phyloP scores from a whole-genome alignment of 805 yeast genomes.

The Candida endomychidarum region DNA sequence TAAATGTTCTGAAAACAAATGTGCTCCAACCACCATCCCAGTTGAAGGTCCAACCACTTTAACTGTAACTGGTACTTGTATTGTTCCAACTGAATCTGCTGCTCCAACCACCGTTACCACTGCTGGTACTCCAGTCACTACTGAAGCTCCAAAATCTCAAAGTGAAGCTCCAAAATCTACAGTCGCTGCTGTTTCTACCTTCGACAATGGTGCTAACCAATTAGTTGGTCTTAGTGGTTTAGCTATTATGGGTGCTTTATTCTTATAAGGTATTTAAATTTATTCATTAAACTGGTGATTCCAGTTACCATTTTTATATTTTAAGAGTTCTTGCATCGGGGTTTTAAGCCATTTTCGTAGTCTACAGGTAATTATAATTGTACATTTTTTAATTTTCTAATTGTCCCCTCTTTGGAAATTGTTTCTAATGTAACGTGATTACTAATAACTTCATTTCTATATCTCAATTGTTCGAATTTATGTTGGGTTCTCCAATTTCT shows the following conservation, averaged over 20 bases:
- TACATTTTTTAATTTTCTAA: too few relatives aligned
- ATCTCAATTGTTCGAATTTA: too few relatives aligned
- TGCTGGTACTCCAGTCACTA: too few relatives aligned
- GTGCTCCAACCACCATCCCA: conserved; percentile 28
- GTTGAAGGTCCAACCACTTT: conserved; percentile 33
- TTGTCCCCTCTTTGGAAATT: too few relatives aligned
- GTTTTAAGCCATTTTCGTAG: too few relatives aligned
- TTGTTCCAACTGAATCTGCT: conserved; percentile 27
- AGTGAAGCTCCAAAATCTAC: conserved; percentile 8
- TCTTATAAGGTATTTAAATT: conserved; percentile 5
- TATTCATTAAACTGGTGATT: too few relatives aligned
- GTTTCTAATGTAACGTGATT: too few relatives aligned
- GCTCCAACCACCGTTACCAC: conserved; percentile 8
- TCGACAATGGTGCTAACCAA: conserved; percentile 12
- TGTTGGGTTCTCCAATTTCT: too few relatives aligned
- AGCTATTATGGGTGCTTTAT: conserved; percentile 14
- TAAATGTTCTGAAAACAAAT: conserved; percentile 26
- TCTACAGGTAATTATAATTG: too few relatives aligned
- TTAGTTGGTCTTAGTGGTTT: conserved; percentile 15
- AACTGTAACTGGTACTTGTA: conserved; percentile 33
- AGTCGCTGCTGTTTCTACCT: conserved; percentile 7
- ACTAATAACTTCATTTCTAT: too few relatives aligned
- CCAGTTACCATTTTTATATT: too few relatives aligned
- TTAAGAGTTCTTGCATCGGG: neutral
- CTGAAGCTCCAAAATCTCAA: neutral